A percentile compares a stretch with the other conserved stretches of the same genome.
Conservation (phyloP, 352 stramenopile species). For the Phytophthora pluvialis region DNA sequence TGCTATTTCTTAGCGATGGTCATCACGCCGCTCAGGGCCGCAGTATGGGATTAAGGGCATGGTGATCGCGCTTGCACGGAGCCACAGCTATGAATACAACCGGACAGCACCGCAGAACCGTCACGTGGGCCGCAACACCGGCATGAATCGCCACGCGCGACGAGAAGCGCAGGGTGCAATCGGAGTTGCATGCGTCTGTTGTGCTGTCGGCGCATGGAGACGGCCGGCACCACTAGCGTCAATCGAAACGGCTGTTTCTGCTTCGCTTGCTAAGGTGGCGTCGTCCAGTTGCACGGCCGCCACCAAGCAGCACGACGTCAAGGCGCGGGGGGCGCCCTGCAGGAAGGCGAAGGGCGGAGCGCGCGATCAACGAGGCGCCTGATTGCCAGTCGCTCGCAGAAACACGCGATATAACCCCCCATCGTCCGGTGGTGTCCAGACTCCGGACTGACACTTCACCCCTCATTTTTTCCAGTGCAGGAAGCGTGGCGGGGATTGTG, state of each 20-base stretch:
- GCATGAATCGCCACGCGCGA: conserved; percentile 1
- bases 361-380: background rate
- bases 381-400: conserved; percentile 14
- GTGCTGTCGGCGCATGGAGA: background rate
- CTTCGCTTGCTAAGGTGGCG: conserved; percentile 19
- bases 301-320: background rate
- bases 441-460: background rate
- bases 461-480: background rate
- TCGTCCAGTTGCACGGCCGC: conserved; percentile 20
- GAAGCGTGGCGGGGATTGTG: conserved; percentile 6
- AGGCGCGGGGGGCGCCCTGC: background rate
- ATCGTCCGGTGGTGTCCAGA: conserved; percentile 18
- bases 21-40: background rate
- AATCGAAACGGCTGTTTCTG: conserved; percentile 32
- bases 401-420: conserved; percentile 26
- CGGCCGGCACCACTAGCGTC: too few species aligned
- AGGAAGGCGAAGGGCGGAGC: background rate
- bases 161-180: background rate
- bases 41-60: too few species aligned
- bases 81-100: too few species aligned
- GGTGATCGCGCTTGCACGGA: too few species aligned
- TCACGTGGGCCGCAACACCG: conserved; percentile 1
- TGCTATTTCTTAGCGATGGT: background rate
- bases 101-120: background rate
- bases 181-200: too few species aligned